Conservation (phyloP, 371 early-diverging fungal genomes). For the Mucor racemosus region DNA sequence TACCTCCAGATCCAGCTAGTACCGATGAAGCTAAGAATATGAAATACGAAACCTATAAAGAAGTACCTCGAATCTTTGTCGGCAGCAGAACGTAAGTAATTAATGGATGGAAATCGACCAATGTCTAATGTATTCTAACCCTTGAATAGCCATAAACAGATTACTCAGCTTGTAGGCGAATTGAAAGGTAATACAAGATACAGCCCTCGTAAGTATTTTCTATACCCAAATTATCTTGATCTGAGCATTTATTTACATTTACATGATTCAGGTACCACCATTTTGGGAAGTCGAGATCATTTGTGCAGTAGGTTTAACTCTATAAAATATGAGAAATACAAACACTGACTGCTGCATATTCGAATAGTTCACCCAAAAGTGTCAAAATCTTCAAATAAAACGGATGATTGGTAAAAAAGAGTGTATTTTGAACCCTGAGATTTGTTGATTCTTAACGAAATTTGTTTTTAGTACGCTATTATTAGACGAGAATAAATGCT, state of each 20-base stretch:
- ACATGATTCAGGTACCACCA: slow-evolving; percentile 42
- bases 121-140: neutral
- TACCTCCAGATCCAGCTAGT: neutral
- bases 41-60: slow-evolving; percentile 13
- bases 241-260: neutral
- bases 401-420: slow-evolving; percentile 50
- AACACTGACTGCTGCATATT: neutral
- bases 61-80: slow-evolving; percentile 44
- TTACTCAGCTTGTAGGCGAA: slow-evolving; percentile 58
- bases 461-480: slow-evolving; percentile 19
- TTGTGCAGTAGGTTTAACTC: slow-evolving; percentile 42
- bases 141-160: slow-evolving; percentile 57
- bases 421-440: neutral
- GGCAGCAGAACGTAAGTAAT: slow-evolving; percentile 61
- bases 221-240: too few species aligned
- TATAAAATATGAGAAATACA: neutral
- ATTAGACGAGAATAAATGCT: slow-evolving; percentile 41
- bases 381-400: slow-evolving; percentile 42
- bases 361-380: slow-evolving; percentile 46
- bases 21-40: slow-evolving; percentile 21
- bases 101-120: neutral
- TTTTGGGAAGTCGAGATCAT: slow-evolving; percentile 63
- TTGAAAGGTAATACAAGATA: slow-evolving; percentile 58
- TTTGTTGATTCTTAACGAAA: too few species aligned
- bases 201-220: slow-evolving; percentile 46